A percentile compares a stretch with the other conserved stretches of the same genome.
Conservation (phyloP, 768 basidiomycete genomes). For the Xerocomellus intermedius region DNA sequence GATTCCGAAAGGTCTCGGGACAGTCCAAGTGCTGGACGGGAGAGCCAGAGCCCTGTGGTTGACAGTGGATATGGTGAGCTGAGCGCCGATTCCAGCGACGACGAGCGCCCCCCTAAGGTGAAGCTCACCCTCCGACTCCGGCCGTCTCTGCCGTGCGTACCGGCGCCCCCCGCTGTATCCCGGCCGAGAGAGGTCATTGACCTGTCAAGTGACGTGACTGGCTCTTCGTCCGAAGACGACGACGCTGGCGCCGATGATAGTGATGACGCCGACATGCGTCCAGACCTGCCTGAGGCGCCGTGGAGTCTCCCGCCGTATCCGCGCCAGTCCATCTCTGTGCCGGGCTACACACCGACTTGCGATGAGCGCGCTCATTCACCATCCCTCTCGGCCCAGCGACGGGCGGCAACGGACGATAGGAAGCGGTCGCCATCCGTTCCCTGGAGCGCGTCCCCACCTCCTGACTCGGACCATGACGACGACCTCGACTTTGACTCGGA, state of each 20-base stretch:
- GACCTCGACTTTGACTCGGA: constrained; percentile 56
- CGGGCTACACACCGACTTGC: constrained; percentile 49
- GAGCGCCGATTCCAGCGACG: constrained; percentile 29
- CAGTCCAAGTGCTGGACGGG: constrained; percentile 10
- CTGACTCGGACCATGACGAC: constrained; percentile 53
- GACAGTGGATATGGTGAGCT: constrained; percentile 30
- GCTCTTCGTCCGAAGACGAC: constrained; percentile 40
- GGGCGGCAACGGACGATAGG: constrained; percentile 24
- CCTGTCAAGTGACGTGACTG: constrained; percentile 38
- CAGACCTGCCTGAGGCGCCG: constrained; percentile 34
- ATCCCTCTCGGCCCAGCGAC: constrained; percentile 25
- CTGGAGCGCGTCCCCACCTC: constrained; percentile 65
- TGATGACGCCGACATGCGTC: constrained; percentile 20
- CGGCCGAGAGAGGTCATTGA: constrained; percentile 36
- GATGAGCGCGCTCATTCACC: constrained; percentile 36
- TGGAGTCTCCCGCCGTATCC: constrained; percentile 57
- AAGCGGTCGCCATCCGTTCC: constrained; percentile 61
- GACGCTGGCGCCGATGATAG: constrained; percentile 20
- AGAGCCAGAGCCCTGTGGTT: constrained; percentile 21
- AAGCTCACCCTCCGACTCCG: constrained; percentile 69
- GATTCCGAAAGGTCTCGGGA: constrained; percentile 16
- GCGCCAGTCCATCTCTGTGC: constrained; percentile 56
- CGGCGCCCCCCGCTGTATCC: constrained; percentile 9
- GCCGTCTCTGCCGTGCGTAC: constrained; percentile 30
- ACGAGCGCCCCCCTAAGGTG: constrained; percentile 54